Evolutionary conservation across 163 green algal genomes (phyloP).

Genomic region (Scenedesmus sp.): DNA sequence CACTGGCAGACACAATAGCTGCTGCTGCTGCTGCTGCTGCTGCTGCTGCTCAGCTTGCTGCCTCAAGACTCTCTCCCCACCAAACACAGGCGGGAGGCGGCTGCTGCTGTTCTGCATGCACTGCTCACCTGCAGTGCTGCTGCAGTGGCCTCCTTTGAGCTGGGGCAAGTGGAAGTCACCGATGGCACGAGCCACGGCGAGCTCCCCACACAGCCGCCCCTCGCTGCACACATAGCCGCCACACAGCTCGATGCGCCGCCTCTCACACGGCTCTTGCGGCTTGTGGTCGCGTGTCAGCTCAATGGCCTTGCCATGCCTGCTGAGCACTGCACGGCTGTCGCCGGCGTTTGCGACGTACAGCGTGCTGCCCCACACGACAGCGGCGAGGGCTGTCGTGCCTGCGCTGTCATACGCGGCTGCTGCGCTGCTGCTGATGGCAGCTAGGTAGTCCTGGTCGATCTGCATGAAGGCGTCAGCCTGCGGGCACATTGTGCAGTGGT

Average conservation of each 20-base stretch:
- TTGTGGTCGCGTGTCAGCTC: constrained; percentile 46
- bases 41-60: neutral
- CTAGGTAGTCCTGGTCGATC: constrained; percentile 34
- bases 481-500: neutral
- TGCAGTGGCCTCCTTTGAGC: neutral
- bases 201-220: constrained; percentile 47
- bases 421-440: constrained; percentile 11
- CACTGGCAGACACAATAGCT: too few species aligned
- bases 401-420: neutral
- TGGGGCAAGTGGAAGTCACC: constrained; percentile 36
- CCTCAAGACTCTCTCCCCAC: neutral
- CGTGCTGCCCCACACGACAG: constrained; percentile 42
- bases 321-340: constrained; percentile 41
- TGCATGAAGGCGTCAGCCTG: constrained; percentile 36
- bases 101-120: neutral
- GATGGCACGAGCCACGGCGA: constrained; percentile 38
- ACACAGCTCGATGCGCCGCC: constrained; percentile 39
- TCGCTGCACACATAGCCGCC: constrained; percentile 45
- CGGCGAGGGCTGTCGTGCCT: constrained; percentile 42
- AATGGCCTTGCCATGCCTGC: constrained; percentile 40
- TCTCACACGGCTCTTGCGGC: constrained; percentile 28
- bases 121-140: constrained; percentile 1
- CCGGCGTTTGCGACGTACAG: constrained; percentile 48
- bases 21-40: too few species aligned
- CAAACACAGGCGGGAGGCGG: neutral